Base-by-base conservation (phyloP, 495 filamentous ascomycete species). In the Pseudevernia furfuracea region DNA sequence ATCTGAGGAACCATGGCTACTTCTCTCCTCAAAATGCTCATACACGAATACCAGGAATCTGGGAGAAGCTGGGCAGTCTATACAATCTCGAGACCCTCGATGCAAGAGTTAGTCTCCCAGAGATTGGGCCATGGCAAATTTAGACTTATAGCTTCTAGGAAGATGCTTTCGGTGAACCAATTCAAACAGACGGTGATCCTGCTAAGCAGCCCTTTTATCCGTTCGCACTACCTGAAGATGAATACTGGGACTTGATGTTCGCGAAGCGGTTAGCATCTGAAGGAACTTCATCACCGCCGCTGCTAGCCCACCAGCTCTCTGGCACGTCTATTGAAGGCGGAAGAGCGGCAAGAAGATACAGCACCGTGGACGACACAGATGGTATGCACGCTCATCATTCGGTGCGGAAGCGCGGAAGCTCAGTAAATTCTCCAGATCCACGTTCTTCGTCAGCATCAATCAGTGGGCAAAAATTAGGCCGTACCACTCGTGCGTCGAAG, bases 41-140 rank as follows among this genome's bases (percentile, higher is more conserved):
- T 78, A 96, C 91, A 52, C 86, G 85, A 46, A 90, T 96, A 58
- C 85, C 90, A 6, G 89, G 89, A 12, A 96, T 98, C 60, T 98
- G 94, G 94, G 81, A 80, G 64, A 97, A 97, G 72, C 82, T 98
- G 17, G 74, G 81, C 57, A 84, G 83, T 43, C 83, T 94, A 56
- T 98, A 96, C 79, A 89, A 97, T 72, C 83, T 98, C 49, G 87
- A 91, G 63, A 86, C 87, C 11, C 84, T 97, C 59, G 90, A 98
- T 76, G 90, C 95, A 73, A 85, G 91, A 70, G 94, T 85, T 78
- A 71, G 75, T 64, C 55, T 10, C 15, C 11, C 58, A 19, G 25
- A 46, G 9, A 25, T 23, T 9, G n/a, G 48, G 36, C 14, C 46
- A n/a, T 2, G 41, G 9, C 0, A 44, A 12, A 8, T 21, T n/a